Percentiles rank a stretch among this genome's conserved stretches.
phyloP scores from a whole-genome alignment of 257 asterid genomes.

The Apocynum venetum region DNA sequence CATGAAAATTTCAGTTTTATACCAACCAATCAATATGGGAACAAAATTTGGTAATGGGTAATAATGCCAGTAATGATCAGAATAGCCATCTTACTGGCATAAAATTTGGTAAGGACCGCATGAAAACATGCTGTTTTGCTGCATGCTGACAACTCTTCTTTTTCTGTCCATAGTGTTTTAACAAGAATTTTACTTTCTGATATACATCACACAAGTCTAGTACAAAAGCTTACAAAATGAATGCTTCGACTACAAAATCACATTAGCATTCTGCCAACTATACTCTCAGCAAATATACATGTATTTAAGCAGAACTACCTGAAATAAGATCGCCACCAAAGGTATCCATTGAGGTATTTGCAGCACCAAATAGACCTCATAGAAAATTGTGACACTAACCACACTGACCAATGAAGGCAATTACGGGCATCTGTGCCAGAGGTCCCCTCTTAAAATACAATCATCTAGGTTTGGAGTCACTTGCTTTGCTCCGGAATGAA shows the following conservation, averaged over 20 bases:
- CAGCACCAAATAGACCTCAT: slow-evolving; percentile 3
- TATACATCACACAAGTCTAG: slow-evolving; percentile 21
- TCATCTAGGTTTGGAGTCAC: slow-evolving; percentile 78
- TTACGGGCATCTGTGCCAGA: slow-evolving; percentile 7
- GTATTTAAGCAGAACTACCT: slow-evolving; percentile 30
- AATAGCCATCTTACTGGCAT: neutral
- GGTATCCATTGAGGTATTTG: slow-evolving; percentile 25
- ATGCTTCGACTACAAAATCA: slow-evolving; percentile 56
- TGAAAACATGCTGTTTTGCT: neutral
- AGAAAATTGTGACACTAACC: slow-evolving; percentile 5
- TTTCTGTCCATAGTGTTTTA: slow-evolving; percentile 10
- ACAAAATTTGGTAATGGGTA: neutral
- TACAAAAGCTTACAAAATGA: slow-evolving; percentile 27
- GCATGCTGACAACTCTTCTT: slow-evolving; percentile 1
- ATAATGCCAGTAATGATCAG: no score
- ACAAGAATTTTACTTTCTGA: slow-evolving; percentile 21
- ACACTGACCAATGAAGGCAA: neutral
- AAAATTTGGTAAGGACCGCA: neutral
- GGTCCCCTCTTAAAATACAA: slow-evolving; percentile 12
- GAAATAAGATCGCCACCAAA: slow-evolving; percentile 21
- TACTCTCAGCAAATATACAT: slow-evolving; percentile 53
- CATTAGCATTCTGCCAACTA: slow-evolving; percentile 43
- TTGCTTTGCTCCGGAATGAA: slow-evolving; percentile 88
- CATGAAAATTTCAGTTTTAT: neutral
- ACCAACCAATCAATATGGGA: neutral